phyloP scores from a whole-genome alignment of 2,329 filamentous ascomycete genomes.

The Pseudogymnoascus sp. region DNA sequence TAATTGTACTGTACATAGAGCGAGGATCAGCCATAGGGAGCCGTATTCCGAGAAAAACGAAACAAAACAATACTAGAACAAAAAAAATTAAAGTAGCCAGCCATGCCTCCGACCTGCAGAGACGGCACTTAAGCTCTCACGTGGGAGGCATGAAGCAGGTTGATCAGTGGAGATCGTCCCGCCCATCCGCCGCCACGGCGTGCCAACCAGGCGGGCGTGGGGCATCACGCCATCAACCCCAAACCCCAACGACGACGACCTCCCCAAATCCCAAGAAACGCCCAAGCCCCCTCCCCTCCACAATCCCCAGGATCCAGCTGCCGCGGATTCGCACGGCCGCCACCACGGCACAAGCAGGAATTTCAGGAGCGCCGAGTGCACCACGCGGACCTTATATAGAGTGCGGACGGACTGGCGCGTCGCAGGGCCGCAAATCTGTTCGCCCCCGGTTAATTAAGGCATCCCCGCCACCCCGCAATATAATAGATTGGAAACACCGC shows the following conservation, averaged over 20 bases:
- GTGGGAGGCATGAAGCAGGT: background rate
- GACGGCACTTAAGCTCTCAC: background rate
- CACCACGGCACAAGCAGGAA: background rate
- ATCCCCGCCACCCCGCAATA: conserved; percentile 2
- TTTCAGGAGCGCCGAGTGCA: background rate
- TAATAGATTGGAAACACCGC: conserved; percentile 5
- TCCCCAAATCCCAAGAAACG: background rate
- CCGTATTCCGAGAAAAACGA: background rate
- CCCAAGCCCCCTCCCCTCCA: background rate
- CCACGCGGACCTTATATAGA: background rate
- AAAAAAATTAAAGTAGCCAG: background rate
- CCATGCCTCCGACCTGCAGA: background rate
- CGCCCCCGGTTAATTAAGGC: background rate
- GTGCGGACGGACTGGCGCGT: background rate
- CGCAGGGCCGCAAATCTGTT: background rate
- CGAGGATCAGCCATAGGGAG: background rate
- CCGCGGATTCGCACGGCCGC: background rate
- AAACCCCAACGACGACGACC: background rate
- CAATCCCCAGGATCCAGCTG: background rate
- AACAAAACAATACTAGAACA: background rate
- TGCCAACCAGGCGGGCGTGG: background rate
- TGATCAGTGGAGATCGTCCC: background rate
- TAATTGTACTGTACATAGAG: background rate
- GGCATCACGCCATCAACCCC: background rate
- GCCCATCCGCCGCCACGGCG: background rate